These are phyloP conservation scores for Cucumis melo DNA, from an alignment of 306 rosid species.

Conservation along the genomic window DNA sequence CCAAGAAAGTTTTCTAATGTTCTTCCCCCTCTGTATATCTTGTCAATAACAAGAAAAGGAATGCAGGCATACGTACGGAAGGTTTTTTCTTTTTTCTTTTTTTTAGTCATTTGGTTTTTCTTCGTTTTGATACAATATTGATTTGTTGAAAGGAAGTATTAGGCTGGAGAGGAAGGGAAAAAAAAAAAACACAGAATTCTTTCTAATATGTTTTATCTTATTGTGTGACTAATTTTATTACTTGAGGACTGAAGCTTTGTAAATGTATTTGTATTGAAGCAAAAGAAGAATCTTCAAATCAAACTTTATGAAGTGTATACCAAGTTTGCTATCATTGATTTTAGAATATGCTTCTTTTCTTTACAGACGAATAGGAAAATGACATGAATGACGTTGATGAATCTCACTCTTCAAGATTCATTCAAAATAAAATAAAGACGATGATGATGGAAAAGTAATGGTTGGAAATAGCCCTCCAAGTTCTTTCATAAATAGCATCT, in stretches of 20 bases:
- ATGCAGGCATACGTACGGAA: constrained; percentile 11
- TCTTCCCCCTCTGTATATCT: constrained; percentile 8
- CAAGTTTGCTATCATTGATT: neutral
- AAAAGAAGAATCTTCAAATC: constrained; percentile 1
- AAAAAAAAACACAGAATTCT: neutral
- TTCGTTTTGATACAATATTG: neutral
- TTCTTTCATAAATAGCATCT: too few species aligned
- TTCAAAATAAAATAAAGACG: neutral
- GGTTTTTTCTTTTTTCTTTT: neutral
- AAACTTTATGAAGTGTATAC: neutral
- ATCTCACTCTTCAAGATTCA: neutral
- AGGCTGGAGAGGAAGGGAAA: neutral
- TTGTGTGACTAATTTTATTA: constrained; percentile 10
- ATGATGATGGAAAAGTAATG: neutral
- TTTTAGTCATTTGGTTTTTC: constrained; percentile 4
- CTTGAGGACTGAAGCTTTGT: constrained; percentile 5
- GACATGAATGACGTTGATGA: neutral
- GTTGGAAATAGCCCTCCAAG: too few species aligned
- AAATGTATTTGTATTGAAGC: constrained; percentile 4
- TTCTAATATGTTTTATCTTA: neutral
- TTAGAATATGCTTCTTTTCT: neutral
- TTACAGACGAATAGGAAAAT: neutral
- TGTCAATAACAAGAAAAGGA: constrained; percentile 15
- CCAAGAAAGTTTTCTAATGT: constrained; percentile 9
- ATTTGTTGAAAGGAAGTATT: constrained; percentile 1